Evolutionary conservation across 2,329 filamentous ascomycete species (phyloP).

Genomic region (Trichoderma sp.): DNA sequence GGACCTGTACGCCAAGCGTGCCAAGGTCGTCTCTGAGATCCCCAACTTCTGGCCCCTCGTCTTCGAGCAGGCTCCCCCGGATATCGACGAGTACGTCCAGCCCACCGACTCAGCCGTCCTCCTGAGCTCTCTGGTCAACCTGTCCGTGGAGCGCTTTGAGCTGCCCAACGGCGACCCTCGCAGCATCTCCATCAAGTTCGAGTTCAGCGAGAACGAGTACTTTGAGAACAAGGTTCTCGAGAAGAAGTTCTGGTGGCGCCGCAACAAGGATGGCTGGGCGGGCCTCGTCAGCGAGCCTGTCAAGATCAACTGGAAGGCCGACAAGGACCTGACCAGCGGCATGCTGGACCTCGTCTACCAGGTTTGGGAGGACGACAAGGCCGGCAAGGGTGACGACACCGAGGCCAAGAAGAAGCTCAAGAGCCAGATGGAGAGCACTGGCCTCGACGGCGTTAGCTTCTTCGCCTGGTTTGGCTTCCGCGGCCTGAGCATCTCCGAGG

Average conservation of each 20-base stretch:
- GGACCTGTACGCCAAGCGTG: conserved; percentile 74
- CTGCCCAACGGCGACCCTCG: conserved; percentile 74
- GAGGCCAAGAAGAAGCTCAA: conserved; percentile 50
- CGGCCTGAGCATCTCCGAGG: conserved; percentile 65
- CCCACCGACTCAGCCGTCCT: conserved; percentile 75
- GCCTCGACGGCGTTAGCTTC: conserved; percentile 70
- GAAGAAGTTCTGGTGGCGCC: conserved; percentile 90
- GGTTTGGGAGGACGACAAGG: conserved; percentile 60
- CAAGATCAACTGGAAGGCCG: conserved; percentile 76
- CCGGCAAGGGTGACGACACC: conserved; percentile 42
- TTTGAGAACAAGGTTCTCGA: conserved; percentile 76
- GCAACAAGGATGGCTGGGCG: conserved; percentile 63
- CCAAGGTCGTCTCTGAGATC: conserved; percentile 67
- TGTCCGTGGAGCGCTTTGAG: conserved; percentile 80
- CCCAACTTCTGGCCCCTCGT: conserved; percentile 94
- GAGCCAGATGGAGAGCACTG: conserved; percentile 56
- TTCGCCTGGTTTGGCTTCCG: conserved; percentile 87
- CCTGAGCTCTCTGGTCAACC: conserved; percentile 60
- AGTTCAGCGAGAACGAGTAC: conserved; percentile 77
- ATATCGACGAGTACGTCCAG: conserved; percentile 86
- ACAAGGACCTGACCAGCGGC: conserved; percentile 79
- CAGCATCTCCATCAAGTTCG: conserved; percentile 72
- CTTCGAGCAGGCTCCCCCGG: conserved; percentile 78
- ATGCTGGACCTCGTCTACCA: conserved; percentile 70
- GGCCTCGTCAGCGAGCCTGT: conserved; percentile 88